These are phyloP conservation scores for Diphasiastrum complanatum DNA, from an alignment of 83 land plant species.

Conservation along the genomic window DNA sequence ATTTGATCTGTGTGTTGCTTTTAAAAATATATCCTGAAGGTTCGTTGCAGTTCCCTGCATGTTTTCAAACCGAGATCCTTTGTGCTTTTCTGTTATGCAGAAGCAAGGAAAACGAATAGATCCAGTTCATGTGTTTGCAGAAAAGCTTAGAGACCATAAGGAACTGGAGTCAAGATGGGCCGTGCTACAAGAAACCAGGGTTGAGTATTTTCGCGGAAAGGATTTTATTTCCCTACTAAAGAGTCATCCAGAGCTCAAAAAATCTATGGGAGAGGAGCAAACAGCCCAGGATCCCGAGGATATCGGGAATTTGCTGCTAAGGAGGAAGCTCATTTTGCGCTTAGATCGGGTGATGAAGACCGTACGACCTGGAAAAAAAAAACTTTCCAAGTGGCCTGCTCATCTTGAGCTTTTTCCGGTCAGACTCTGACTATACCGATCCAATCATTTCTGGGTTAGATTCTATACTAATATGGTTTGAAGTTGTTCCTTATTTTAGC, in stretches of 20 bases:
- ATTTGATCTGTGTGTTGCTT: too few relatives aligned
- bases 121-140: slow-evolving; percentile 73
- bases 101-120: slow-evolving; percentile 67
- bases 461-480: too few relatives aligned
- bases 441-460: neutral
- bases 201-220: slow-evolving; percentile 96
- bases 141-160: slow-evolving; percentile 93
- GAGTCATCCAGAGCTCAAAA: slow-evolving; percentile 71
- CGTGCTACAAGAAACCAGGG: slow-evolving; percentile 83
- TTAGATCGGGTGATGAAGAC: slow-evolving; percentile 93
- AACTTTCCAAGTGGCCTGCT: slow-evolving; percentile 95
- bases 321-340: slow-evolving; percentile 63
- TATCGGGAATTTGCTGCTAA: slow-evolving; percentile 58
- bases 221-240: slow-evolving; percentile 68
- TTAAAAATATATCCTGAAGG: too few relatives aligned
- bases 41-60: too few relatives aligned
- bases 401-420: slow-evolving; percentile 74
- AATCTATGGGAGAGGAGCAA: slow-evolving; percentile 50
- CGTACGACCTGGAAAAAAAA: slow-evolving; percentile 87
- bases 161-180: slow-evolving; percentile 92
- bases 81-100: too few relatives aligned
- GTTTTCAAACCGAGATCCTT: too few relatives aligned
- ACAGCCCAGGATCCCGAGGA: slow-evolving; percentile 43
- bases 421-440: neutral
- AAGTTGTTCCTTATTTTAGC: too few relatives aligned